phyloP scores from a whole-genome alignment of 805 yeast species.

The Debaryomyces tyrocola region DNA sequence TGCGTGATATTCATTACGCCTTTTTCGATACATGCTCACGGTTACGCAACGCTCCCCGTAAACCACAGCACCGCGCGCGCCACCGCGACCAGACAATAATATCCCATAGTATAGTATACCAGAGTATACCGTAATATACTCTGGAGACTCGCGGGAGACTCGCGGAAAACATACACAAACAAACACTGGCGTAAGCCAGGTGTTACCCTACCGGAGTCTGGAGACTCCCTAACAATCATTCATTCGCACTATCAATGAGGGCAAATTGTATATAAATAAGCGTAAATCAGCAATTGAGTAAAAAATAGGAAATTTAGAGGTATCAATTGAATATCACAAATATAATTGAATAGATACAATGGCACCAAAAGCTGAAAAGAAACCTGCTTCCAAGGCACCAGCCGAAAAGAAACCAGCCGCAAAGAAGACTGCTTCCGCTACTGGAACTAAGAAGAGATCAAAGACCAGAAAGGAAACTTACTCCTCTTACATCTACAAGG shows the following conservation, averaged over 20 bases:
- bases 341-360: conserved; percentile 32
- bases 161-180: not conserved
- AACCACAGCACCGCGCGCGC: not conserved
- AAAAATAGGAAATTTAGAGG: not conserved
- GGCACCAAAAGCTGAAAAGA: conserved; percentile 72
- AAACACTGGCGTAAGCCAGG: not conserved
- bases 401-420: conserved; percentile 93
- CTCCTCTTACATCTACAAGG: conserved; percentile 98
- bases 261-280: conserved; percentile 10
- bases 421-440: conserved; percentile 79
- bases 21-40: not conserved
- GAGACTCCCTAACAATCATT: not conserved
- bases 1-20: not conserved
- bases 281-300: conserved; percentile 2
- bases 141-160: not conserved
- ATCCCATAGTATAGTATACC: too few species aligned
- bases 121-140: too few species aligned
- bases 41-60: not conserved
- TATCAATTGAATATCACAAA: not conserved
- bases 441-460: conserved; percentile 85
- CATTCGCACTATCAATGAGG: not conserved
- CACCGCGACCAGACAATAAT: not conserved
- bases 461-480: conserved; percentile 98
- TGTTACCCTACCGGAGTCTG: not conserved
- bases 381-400: conserved; percentile 95